phyloP scores from a whole-genome alignment of 176 grass and related monocot genomes.

The Areca catechu region DNA sequence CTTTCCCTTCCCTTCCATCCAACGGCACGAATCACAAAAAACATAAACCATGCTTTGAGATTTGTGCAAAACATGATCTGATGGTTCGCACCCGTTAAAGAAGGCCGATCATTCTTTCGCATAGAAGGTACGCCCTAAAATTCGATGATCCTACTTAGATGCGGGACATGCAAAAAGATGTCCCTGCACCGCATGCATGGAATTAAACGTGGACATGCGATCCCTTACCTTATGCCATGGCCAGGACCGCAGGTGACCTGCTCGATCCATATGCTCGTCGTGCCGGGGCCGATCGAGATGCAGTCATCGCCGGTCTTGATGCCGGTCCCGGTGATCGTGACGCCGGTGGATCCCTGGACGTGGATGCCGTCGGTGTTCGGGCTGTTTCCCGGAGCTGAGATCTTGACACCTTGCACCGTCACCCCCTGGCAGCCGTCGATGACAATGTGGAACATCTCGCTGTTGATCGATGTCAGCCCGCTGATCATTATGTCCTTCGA shows the following conservation, averaged over 20 bases:
- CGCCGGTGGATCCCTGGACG: slow-evolving; percentile 57
- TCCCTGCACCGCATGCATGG: too few species aligned
- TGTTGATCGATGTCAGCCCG: slow-evolving; percentile 54
- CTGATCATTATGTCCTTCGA: slow-evolving; percentile 62
- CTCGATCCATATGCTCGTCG: slow-evolving; percentile 80
- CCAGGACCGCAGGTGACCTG: slow-evolving; percentile 72
- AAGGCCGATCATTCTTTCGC: too few species aligned
- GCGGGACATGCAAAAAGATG: too few species aligned
- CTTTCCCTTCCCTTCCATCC: too few species aligned
- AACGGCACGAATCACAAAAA: too few species aligned
- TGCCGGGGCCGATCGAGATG: slow-evolving; percentile 76
- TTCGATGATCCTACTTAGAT: background rate
- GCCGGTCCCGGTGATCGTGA: slow-evolving; percentile 36
- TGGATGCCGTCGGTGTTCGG: slow-evolving; percentile 93
- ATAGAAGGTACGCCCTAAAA: too few species aligned
- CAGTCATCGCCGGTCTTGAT: slow-evolving; percentile 91
- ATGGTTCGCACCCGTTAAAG: too few species aligned
- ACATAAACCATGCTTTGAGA: too few species aligned
- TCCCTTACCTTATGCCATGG: slow-evolving; percentile 79
- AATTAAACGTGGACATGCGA: too few species aligned
- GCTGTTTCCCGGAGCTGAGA: slow-evolving; percentile 56
- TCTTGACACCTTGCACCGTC: slow-evolving; percentile 42
- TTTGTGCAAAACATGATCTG: too few species aligned
- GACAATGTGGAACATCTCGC: slow-evolving; percentile 74
- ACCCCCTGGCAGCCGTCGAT: slow-evolving; percentile 44